Percentiles rank a stretch among this genome's conserved stretches.
These are phyloP conservation scores for Harrya chromipes DNA, from an alignment of 768 basidiomycete genomes.

Conservation along the genomic window DNA sequence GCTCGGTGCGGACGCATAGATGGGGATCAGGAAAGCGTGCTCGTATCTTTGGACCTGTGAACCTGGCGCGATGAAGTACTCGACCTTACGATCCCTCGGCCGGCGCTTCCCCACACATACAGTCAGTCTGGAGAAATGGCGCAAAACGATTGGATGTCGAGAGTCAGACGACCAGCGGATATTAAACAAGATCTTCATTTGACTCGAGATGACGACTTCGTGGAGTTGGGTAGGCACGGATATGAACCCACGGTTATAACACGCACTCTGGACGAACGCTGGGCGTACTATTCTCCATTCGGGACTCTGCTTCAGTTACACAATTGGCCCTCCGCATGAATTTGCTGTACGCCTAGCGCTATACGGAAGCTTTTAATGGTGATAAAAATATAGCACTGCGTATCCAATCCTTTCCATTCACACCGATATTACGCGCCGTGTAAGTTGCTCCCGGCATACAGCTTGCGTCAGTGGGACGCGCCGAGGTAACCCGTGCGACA, in stretches of 20 bases:
- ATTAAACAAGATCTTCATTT: background rate
- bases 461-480: too few species aligned
- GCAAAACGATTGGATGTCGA: background rate
- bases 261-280: too few species aligned
- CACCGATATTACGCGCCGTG: too few species aligned
- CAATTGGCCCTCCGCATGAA: too few species aligned
- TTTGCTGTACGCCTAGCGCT: too few species aligned
- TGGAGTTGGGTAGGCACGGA: background rate
- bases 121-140: background rate
- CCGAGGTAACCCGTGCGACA: too few species aligned
- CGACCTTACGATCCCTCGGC: background rate
- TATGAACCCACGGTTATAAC: background rate
- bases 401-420: too few species aligned
- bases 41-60: background rate
- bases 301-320: too few species aligned
- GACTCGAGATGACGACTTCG: background rate
- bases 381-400: background rate
- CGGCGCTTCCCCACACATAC: background rate
- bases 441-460: too few species aligned
- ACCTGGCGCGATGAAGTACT: background rate
- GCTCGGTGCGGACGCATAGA: slow-evolving; percentile 21
- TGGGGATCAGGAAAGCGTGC: background rate
- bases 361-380: slow-evolving; percentile 1
- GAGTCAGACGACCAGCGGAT: too few species aligned
- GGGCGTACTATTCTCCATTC: too few species aligned